Base-by-base conservation (phyloP, 1,284 basidiomycete genomes). In the Ceratobasidium sp. region DNA sequence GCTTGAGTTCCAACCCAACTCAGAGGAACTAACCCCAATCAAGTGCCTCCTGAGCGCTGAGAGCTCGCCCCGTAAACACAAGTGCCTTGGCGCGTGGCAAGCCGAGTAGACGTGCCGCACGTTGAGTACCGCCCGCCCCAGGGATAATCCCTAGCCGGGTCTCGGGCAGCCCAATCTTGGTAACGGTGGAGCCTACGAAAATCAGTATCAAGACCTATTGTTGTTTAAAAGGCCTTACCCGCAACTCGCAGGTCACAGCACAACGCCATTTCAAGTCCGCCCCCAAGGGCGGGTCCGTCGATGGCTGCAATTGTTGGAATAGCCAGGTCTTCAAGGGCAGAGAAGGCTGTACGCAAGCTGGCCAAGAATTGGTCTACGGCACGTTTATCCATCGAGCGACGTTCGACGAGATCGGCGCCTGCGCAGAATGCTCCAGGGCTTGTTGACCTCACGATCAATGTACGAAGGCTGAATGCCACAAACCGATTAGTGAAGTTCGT, bases 101-200 rank as follows among this genome's bases (percentile, higher is more conserved):
- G 0, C 96, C 96, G 11, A 98, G 83, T 24, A 98, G 83, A 54
- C 94, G 88, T 1, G 94, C 90, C 22, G 93, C 87, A 43, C 96
- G 87, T 79, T 96, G 95, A 0, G 96, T 98, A 0, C 95, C 95
- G 1, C 95, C 95, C n/a, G 94, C 95, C 62, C 96, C 96, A 14
- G 96, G 96, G 74, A 98, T 98, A 77, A 98, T 98, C 5, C 95
- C 96, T 24, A 97, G 86, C 71, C 90, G 88, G 2, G 90, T 91
- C 82, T 96, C 94, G 1, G 94, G 93, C 14, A 96, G 83, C 2
- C 93, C 92, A 62, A 96, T 90, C 82, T 92, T 92, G 43, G 88
- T 88, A 22, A 92, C 92, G 37, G 83, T 83, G 76, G 83, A 81
- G 0, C 85, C 89, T 88, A 51, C 80, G 29, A 31, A 37, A 41